These are phyloP conservation scores for Candida nanaspora DNA, from an alignment of 805 yeast genomes.

Conservation along the genomic window DNA sequence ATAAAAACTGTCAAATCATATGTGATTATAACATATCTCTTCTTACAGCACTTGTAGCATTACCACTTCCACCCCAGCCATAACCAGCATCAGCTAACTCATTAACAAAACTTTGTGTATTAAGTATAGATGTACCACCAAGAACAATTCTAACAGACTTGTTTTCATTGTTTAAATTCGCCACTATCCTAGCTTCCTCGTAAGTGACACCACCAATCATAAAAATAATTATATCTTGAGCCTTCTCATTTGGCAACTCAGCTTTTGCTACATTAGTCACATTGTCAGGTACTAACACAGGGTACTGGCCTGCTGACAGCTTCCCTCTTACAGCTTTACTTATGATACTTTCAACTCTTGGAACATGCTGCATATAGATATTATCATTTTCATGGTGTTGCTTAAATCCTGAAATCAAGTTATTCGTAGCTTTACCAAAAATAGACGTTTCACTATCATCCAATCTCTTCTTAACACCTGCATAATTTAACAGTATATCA, in stretches of 20 bases:
- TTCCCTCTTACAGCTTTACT: slow-evolving; percentile 33
- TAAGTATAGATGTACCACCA: slow-evolving; percentile 71
- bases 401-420: slow-evolving; percentile 27
- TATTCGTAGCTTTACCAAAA: slow-evolving; percentile 15
- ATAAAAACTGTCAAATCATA: not conserved
- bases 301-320: slow-evolving; percentile 32
- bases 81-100: slow-evolving; percentile 15
- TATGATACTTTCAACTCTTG: slow-evolving; percentile 51
- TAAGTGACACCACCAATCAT: slow-evolving; percentile 86
- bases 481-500: slow-evolving; percentile 36
- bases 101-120: slow-evolving; percentile 33
- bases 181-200: slow-evolving; percentile 82
- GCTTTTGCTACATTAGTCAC: not conserved
- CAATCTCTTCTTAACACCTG: slow-evolving; percentile 37
- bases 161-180: slow-evolving; percentile 54
- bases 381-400: slow-evolving; percentile 44
- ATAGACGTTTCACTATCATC: slow-evolving; percentile 26
- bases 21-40: not conserved
- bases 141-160: slow-evolving; percentile 59
- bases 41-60: not conserved
- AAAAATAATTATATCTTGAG: slow-evolving; percentile 65
- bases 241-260: slow-evolving; percentile 6
- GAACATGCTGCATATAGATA: slow-evolving; percentile 87
- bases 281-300: slow-evolving; percentile 33
- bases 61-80: slow-evolving; percentile 11